Evolutionary conservation across 1,284 basidiomycete species (phyloP).

Genomic region (Tetrapyrgos nigripes): DNA sequence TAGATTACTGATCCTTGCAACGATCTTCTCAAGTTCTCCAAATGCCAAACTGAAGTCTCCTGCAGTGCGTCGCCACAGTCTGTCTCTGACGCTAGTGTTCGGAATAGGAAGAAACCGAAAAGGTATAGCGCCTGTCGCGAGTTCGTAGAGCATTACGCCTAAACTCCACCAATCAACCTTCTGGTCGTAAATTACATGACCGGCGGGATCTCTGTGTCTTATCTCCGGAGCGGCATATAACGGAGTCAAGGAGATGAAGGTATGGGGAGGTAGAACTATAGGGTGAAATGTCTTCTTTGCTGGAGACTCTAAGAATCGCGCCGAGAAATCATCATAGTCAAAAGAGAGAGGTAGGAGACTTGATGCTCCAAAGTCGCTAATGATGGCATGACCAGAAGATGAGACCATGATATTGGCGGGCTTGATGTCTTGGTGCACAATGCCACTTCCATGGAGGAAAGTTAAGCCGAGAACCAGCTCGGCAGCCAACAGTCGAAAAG

Average conservation of each 20-base stretch:
- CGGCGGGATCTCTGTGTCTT: constrained; percentile 37
- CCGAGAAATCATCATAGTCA: constrained; percentile 15
- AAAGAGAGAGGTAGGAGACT: constrained; percentile 27
- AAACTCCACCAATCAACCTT: constrained; percentile 74
- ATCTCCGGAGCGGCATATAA: constrained; percentile 62
- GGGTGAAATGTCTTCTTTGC: constrained; percentile 12
- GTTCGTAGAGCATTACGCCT: constrained; percentile 64
- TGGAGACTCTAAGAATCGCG: neutral
- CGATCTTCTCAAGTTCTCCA: constrained; percentile 26
- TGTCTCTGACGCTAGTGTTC: neutral
- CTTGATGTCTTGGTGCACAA: constrained; percentile 42
- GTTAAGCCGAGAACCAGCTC: constrained; percentile 68
- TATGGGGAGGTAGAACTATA: constrained; percentile 28
- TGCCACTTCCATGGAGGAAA: constrained; percentile 66
- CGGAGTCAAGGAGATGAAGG: constrained; percentile 36
- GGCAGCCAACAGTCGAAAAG: constrained; percentile 65
- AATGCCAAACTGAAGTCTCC: constrained; percentile 31
- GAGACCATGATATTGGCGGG: constrained; percentile 42
- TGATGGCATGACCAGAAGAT: constrained; percentile 49
- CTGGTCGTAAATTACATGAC: constrained; percentile 51
- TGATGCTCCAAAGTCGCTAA: constrained; percentile 66
- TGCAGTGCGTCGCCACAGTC: constrained; percentile 20
- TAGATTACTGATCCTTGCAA: constrained; percentile 5
- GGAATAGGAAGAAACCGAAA: constrained; percentile 4
- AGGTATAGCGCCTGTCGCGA: constrained; percentile 51